These are phyloP conservation scores for Thuidium tamariscinum DNA, from an alignment of 225 moss, liverwort and hornwort genomes.

Conservation along the genomic window DNA sequence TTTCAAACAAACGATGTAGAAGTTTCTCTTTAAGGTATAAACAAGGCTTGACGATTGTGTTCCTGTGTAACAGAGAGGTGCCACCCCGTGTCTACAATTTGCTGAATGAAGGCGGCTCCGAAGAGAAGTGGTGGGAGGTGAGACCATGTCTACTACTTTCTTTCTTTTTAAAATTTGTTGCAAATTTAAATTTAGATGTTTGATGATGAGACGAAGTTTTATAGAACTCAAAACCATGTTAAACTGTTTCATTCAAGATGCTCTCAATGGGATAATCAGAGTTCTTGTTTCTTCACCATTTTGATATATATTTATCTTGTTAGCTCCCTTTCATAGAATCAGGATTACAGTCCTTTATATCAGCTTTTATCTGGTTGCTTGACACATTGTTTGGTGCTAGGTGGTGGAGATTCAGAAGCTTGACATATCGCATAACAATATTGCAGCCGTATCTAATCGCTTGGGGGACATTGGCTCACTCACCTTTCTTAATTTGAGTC, in stretches of 20 bases:
- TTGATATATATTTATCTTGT: neutral
- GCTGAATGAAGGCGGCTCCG: slow-evolving; percentile 64
- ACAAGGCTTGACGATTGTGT: neutral
- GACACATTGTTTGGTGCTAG: slow-evolving; percentile 6
- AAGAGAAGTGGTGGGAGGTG: slow-evolving; percentile 99
- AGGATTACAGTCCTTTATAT: neutral
- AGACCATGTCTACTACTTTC: neutral
- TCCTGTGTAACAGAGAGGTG: slow-evolving; percentile 47
- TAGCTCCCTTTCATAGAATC: neutral
- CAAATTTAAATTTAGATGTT: neutral
- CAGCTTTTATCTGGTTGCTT: neutral
- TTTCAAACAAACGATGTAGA: neutral
- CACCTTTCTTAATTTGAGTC: slow-evolving; percentile 72
- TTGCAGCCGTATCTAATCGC: slow-evolving; percentile 60
- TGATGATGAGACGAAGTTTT: neutral
- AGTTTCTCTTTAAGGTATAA: neutral
- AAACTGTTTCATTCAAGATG: neutral
- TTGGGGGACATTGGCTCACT: slow-evolving; percentile 71
- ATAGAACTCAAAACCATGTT: neutral
- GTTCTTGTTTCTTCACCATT: neutral
- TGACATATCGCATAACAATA: slow-evolving; percentile 75
- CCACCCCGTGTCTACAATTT: slow-evolving; percentile 72
- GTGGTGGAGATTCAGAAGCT: slow-evolving; percentile 90
- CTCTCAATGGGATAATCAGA: neutral
- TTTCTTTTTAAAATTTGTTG: neutral